Conservation (phyloP, 768 basidiomycete genomes). For the Cyclocybe cylindracea region DNA sequence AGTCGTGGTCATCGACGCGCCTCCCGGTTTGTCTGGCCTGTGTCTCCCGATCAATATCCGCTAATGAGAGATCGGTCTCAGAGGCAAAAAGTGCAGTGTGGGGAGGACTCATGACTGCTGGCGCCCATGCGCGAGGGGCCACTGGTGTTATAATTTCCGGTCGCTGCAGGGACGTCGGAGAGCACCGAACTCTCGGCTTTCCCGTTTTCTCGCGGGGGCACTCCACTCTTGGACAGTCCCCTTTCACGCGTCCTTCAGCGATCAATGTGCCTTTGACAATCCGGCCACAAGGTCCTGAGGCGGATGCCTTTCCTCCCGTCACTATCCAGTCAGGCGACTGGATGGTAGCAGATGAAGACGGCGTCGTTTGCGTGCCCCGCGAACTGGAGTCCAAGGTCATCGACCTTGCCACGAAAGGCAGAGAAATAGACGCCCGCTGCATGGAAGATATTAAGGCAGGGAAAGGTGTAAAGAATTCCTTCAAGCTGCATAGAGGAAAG, state of each 20-base stretch:
- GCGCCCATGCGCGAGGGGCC: conserved; percentile 70
- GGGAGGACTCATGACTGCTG: conserved; percentile 92
- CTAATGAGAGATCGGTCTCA: conserved; percentile 26
- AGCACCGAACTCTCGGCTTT: conserved; percentile 69
- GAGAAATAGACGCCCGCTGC: conserved; percentile 69
- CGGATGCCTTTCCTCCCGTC: conserved; percentile 51
- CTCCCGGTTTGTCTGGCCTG: conserved; percentile 50
- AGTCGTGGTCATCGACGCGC: conserved; percentile 75
- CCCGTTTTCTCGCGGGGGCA: conserved; percentile 82
- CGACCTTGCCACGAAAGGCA: conserved; percentile 55
- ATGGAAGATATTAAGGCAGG: conserved; percentile 77
- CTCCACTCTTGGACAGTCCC: conserved; percentile 84
- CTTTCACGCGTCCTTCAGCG: conserved; percentile 80
- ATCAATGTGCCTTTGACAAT: conserved; percentile 68
- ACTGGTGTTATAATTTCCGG: conserved; percentile 82
- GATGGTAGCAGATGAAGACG: conserved; percentile 87
- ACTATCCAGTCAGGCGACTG: conserved; percentile 74
- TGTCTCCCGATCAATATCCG: conserved; percentile 10
- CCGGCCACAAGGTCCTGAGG: conserved; percentile 36
- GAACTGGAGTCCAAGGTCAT: conserved; percentile 55
- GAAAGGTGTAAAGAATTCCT: conserved; percentile 73
- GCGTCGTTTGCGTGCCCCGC: conserved; percentile 80
- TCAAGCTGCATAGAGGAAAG: conserved; percentile 70
- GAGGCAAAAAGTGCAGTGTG: conserved; percentile 83
- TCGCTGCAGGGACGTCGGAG: conserved; percentile 80